These are phyloP conservation scores for Verticillium nubilum DNA, from an alignment of 2,329 filamentous ascomycete species.

Conservation along the genomic window DNA sequence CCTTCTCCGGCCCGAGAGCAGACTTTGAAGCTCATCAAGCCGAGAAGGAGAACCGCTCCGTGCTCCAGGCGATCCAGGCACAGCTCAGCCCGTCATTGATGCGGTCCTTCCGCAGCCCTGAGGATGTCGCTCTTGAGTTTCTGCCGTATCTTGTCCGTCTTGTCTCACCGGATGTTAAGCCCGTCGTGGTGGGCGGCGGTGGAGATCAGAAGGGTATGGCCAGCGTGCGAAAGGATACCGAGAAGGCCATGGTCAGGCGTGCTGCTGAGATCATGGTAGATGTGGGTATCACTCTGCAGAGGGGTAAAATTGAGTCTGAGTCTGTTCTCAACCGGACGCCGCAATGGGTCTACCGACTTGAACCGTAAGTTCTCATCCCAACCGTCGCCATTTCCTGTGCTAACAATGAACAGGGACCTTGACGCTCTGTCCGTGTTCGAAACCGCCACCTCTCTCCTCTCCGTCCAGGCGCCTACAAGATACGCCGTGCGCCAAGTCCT, in stretches of 20 bases:
- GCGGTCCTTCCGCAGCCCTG: constrained; percentile 72
- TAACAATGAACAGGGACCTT: constrained; percentile 47
- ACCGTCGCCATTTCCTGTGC: background rate
- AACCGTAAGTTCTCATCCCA: constrained; percentile 60
- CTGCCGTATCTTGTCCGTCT: constrained; percentile 81
- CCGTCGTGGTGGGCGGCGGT: constrained; percentile 73
- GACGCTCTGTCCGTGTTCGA: constrained; percentile 74
- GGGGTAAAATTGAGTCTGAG: constrained; percentile 70
- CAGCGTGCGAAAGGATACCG: constrained; percentile 80
- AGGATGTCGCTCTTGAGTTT: constrained; percentile 74
- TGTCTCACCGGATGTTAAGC: constrained; percentile 84
- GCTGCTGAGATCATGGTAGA: constrained; percentile 81
- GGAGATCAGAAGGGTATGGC: constrained; percentile 63
- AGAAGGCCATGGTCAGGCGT: constrained; percentile 73
- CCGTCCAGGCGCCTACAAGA: constrained; percentile 67
- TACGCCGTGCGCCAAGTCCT: constrained; percentile 91
- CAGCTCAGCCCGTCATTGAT: constrained; percentile 66
- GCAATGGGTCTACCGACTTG: constrained; percentile 87
- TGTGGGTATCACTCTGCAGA: constrained; percentile 75
- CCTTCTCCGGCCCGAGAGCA: constrained; percentile 78
- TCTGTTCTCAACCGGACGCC: constrained; percentile 51
- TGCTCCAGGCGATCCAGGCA: constrained; percentile 68
- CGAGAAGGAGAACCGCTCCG: constrained; percentile 69
- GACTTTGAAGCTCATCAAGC: constrained; percentile 78
- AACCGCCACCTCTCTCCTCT: constrained; percentile 52